Percentiles rank a stretch among this genome's conserved stretches.
Conservation (phyloP, 495 filamentous ascomycete genomes). For the Cryomyces minteri region DNA sequence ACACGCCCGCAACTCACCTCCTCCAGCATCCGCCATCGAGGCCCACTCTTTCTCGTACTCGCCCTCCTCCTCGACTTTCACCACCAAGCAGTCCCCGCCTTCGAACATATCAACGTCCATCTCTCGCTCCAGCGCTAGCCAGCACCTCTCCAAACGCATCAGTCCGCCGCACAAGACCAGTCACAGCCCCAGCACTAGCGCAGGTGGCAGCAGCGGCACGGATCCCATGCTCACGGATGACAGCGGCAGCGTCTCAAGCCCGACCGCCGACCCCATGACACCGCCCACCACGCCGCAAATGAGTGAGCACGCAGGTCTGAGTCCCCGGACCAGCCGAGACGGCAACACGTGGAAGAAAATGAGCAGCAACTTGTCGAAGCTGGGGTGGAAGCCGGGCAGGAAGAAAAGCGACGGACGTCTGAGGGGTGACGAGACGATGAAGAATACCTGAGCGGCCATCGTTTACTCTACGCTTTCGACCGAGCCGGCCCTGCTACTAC, state of each 20-base stretch:
- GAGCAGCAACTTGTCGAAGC: neutral
- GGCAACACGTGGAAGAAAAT: neutral
- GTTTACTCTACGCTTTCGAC: too few relatives aligned
- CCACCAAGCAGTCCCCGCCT: slow-evolving; percentile 15
- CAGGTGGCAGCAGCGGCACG: slow-evolving; percentile 10
- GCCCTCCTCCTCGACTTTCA: slow-evolving; percentile 3
- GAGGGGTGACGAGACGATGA: too few relatives aligned
- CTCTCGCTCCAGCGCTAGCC: slow-evolving; percentile 10
- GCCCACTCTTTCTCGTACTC: too few relatives aligned
- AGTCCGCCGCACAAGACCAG: neutral
- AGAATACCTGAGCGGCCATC: too few relatives aligned
- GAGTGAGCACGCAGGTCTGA: slow-evolving; percentile 8
- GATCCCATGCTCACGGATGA: slow-evolving; percentile 16
- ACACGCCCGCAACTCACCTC: slow-evolving; percentile 1
- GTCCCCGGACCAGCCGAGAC: neutral
- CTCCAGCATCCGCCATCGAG: neutral
- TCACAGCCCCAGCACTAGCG: slow-evolving; percentile 1
- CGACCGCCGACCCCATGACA: slow-evolving; percentile 16
- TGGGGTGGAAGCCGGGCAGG: neutral
- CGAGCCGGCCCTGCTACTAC: too few relatives aligned
- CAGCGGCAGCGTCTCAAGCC: slow-evolving; percentile 15
- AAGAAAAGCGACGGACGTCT: too few relatives aligned
- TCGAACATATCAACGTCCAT: neutral
- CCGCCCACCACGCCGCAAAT: slow-evolving; percentile 21
- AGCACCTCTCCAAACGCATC: neutral